Base-by-base conservation (phyloP, 1,284 basidiomycete genomes). In the Cutaneotrichosporon curvatum region DNA sequence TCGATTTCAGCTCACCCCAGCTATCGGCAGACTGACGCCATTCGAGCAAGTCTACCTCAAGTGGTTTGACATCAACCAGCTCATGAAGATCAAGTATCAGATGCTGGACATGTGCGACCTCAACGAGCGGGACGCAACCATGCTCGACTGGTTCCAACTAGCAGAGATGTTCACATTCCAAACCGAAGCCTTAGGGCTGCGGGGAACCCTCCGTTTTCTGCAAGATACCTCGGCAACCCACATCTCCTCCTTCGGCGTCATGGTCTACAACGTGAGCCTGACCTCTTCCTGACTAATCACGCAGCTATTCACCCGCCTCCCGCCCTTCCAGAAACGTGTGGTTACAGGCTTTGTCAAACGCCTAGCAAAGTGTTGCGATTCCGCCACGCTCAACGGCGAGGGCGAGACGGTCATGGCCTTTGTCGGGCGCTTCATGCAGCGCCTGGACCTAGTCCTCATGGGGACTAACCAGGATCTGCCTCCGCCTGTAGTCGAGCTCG, bases 151-250 rank as follows among this genome's bases (percentile, higher is more conserved):
- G 40, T 37, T 57, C n/a, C 28, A 36, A 10, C 40, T 52, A n/a
- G 47, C 48, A 2, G 38, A 52, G 19, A 6, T 32, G 43, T 39
- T 52, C n/a, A 43, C 48, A 6, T 22, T 42, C 28, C 56, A 57
- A 43, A 55, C 45, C 1, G 53, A 52, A 12, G 30, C 39, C 10
- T 32, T 57, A 4, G 50, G 40, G 6, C 19, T 34, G 6, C n/a
- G n/a, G 12, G 53, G 48, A 4, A 43, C 38, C 10, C 43, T 57
- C 32, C 40, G 46, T 15, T 57, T 48, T 23, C 32, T 57, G 8
- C 56, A 57, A 34, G 56, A 57, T 35, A 57, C 56, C 16, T 37
- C 34, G 20, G 56, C 56, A 4, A 50, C 50, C n/a, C 48, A 48
- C 11, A 37, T 57, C 6, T 57, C 56, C 9, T 30, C 41, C 11